Evolutionary conservation across 2,329 filamentous ascomycete genomes (phyloP).

Genomic region (Phaeomoniella chlamydospora): DNA sequence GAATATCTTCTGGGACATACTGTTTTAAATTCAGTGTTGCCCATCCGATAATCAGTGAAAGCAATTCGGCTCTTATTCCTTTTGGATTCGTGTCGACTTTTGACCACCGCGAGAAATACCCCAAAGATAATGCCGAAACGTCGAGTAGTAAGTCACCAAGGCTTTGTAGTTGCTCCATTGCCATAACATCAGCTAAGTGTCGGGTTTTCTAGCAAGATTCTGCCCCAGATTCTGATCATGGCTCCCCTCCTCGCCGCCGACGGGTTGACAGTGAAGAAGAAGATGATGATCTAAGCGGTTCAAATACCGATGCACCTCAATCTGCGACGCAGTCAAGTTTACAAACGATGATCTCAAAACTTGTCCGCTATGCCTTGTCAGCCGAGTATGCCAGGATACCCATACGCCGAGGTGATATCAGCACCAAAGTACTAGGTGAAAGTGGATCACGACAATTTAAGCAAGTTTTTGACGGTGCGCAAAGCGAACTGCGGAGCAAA

Average conservation of each 20-base stretch:
- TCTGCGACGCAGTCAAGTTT: background rate
- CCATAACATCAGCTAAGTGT: too few relatives aligned
- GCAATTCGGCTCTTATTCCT: too few relatives aligned
- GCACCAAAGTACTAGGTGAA: conserved; percentile 53
- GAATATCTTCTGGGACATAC: too few relatives aligned
- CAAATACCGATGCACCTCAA: background rate
- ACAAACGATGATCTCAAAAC: conserved; percentile 40
- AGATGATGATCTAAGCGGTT: background rate
- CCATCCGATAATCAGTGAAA: too few relatives aligned
- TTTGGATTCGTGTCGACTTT: too few relatives aligned
- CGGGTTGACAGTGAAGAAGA: background rate
- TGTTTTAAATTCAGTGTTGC: too few relatives aligned
- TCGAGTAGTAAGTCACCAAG: too few relatives aligned
- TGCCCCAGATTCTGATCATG: background rate
- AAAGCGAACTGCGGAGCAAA: conserved; percentile 50
- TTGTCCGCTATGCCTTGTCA: conserved; percentile 46
- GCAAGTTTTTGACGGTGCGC: conserved; percentile 60
- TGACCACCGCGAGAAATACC: too few relatives aligned
- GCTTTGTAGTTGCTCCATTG: too few relatives aligned
- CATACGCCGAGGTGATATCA: conserved; percentile 44
- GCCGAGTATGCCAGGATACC: conserved; percentile 45
- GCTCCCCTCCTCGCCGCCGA: background rate
- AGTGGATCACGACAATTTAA: conserved; percentile 48
- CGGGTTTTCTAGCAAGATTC: background rate
- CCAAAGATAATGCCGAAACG: too few relatives aligned